Base-by-base conservation (phyloP, 1,284 basidiomycete species). In the Rhodotorula sp. region DNA sequence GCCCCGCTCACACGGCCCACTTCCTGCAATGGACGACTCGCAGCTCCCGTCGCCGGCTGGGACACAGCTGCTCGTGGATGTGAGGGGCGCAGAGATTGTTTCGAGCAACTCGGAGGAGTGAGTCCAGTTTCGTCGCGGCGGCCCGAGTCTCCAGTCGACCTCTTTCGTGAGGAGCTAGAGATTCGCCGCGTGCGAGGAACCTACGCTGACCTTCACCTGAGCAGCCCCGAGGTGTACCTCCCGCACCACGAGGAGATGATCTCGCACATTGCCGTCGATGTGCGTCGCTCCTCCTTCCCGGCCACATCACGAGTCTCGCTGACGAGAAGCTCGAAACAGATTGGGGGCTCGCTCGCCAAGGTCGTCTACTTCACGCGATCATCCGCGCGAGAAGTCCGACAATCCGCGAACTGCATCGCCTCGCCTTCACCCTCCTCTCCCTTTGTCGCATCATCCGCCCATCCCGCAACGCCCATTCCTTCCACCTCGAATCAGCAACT, bases 301-400 rank as follows among this genome's bases (percentile, higher is more conserved):
- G 16, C 6, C 40, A 7, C 8, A 9, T 31, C 37, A 6, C 34
- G 34, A 34, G 34, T 34, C 34, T 34, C 3, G 37, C 58, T 61
- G 48, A 57, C 26, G 40, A 51, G 9, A 28, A 44, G 22, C 24
- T 24, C 20, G 5, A n/a, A 26, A 22, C 78, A 96, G 93, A 89
- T 99, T 77, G 95, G 96, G 50, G 95, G 95, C 47, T 98, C 94
- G 8, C 84, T 99, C 20, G 95, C 95, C 70, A 99, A 99, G 81
- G 92, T 99, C 66, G 92, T 98, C 76, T 99, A 98, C 83, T 99
- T 99, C 81, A 96, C 93, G 63, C 89, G 94, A 8, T 47, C 68
- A 10, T 66, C 72, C 1, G 64, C 63, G 2, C 53, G 50, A n/a
- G 5, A 46, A 11, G 20, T 37, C 0, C 58, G 64, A 13, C 51